phyloP scores from a whole-genome alignment of 805 yeast species.

The Komagataella kurtzmanii region DNA sequence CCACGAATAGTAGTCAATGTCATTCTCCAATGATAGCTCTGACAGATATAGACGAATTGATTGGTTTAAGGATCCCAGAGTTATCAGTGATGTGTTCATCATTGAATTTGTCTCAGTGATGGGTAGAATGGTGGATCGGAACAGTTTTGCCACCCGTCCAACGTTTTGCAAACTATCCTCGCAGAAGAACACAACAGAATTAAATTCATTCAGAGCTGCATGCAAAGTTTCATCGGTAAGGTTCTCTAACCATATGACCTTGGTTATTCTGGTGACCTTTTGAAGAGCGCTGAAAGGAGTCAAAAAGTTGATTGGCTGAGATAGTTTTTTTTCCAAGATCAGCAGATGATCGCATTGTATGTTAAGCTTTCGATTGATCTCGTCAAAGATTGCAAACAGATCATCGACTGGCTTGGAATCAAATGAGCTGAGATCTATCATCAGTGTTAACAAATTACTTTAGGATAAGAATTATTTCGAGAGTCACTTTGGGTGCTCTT shows the following conservation, averaged over 20 bases:
- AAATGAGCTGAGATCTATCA: neutral
- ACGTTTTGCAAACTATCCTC: slow-evolving; percentile 1
- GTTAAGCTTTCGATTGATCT: neutral
- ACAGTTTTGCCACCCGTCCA: slow-evolving; percentile 1
- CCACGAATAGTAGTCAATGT: slow-evolving; percentile 13
- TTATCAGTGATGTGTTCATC: neutral
- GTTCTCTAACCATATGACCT: slow-evolving; percentile 16
- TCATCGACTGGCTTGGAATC: slow-evolving; percentile 3
- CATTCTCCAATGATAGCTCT: slow-evolving; percentile 13
- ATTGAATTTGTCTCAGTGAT: neutral
- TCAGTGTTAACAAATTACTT: neutral
- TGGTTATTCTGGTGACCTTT: slow-evolving; percentile 10
- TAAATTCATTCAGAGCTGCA: slow-evolving; percentile 6
- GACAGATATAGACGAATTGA: slow-evolving; percentile 5
- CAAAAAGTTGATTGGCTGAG: slow-evolving; percentile 12
- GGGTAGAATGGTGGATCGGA: slow-evolving; percentile 4
- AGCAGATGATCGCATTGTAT: slow-evolving; percentile 4
- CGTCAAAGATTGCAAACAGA: slow-evolving; percentile 2
- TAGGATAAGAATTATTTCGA: neutral
- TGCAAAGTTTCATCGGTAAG: slow-evolving; percentile 4
- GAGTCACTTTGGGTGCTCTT: neutral
- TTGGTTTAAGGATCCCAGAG: neutral
- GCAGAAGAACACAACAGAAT: slow-evolving; percentile 11
- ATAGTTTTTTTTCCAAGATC: slow-evolving; percentile 9
- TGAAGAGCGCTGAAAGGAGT: slow-evolving; percentile 14